These are phyloP conservation scores for Kwoniella europaea DNA, from an alignment of 768 basidiomycete genomes.

Conservation along the genomic window DNA sequence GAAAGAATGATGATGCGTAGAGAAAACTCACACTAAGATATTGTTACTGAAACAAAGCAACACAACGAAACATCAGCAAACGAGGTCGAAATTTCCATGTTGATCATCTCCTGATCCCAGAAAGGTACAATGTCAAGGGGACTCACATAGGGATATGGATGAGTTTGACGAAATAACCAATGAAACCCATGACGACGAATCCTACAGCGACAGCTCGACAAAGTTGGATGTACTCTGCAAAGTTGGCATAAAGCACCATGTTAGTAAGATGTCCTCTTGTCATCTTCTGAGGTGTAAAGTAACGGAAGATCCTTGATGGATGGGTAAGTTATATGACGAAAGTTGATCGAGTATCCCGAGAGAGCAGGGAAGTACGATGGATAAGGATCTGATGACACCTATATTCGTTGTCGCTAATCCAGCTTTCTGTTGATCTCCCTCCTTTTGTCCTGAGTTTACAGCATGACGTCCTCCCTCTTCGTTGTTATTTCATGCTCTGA, in stretches of 20 bases:
- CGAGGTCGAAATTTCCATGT: background rate
- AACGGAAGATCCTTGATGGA: too few species aligned
- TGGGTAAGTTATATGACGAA: too few species aligned
- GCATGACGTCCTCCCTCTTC: too few species aligned
- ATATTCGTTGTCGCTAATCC: too few species aligned
- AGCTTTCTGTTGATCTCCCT: too few species aligned
- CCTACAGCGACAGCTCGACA: conserved; percentile 96
- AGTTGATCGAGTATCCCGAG: background rate
- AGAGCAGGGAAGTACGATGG: background rate
- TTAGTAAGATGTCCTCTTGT: background rate
- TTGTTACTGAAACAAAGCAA: conserved; percentile 72
- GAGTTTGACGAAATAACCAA: conserved; percentile 97
- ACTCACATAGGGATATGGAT: conserved; percentile 98
- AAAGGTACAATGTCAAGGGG: background rate
- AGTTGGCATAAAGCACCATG: background rate
- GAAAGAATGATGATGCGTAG: background rate
- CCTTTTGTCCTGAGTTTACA: too few species aligned
- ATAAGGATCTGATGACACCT: background rate
- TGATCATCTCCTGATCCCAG: too few species aligned
- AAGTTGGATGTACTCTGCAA: conserved; percentile 87
- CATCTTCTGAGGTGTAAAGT: too few species aligned
- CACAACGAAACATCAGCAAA: background rate
- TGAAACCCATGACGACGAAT: conserved; percentile 98
- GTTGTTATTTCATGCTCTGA: too few species aligned
- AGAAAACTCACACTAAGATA: conserved; percentile 84